Evolutionary conservation across 306 rosid species (phyloP).

Genomic region (Vigna mungo): DNA sequence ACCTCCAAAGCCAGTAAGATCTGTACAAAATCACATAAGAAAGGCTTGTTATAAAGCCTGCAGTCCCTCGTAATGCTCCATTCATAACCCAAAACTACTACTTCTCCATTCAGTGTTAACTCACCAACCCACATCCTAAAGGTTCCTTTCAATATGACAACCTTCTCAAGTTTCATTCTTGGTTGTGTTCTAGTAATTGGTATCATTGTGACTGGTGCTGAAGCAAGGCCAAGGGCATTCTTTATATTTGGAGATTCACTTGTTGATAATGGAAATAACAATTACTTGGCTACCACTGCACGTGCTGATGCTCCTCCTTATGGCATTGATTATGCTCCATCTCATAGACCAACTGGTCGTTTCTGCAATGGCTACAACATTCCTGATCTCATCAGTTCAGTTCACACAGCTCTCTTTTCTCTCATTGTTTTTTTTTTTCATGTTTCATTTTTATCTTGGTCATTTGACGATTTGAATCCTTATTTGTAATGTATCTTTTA

Average conservation of each 20-base stretch:
- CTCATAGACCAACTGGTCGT: constrained; percentile 73
- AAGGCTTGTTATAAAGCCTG: constrained; percentile 36
- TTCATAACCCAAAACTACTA: constrained; percentile 17
- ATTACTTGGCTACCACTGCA: constrained; percentile 77
- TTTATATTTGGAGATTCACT: constrained; percentile 88
- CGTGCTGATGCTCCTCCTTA: constrained; percentile 78
- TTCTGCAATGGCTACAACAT: constrained; percentile 82
- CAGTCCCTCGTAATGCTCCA: background rate
- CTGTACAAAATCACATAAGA: background rate
- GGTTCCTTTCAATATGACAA: constrained; percentile 34
- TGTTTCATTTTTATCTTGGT: background rate
- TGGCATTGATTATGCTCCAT: constrained; percentile 72
- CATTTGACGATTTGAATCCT: background rate
- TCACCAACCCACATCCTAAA: constrained; percentile 7
- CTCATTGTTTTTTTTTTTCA: constrained; percentile 7
- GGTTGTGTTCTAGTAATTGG: constrained; percentile 20
- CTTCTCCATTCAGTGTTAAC: background rate
- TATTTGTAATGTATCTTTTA: background rate
- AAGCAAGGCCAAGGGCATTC: constrained; percentile 56
- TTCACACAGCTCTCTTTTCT: background rate
- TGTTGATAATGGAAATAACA: constrained; percentile 82
- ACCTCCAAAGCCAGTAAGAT: constrained; percentile 43
- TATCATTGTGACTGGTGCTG: constrained; percentile 21
- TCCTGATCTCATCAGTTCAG: constrained; percentile 76
- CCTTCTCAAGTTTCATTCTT: constrained; percentile 28